Percentiles rank a stretch among this genome's conserved stretches.
Conservation (phyloP, 2,329 filamentous ascomycete genomes). For the Nakataea oryzae region DNA sequence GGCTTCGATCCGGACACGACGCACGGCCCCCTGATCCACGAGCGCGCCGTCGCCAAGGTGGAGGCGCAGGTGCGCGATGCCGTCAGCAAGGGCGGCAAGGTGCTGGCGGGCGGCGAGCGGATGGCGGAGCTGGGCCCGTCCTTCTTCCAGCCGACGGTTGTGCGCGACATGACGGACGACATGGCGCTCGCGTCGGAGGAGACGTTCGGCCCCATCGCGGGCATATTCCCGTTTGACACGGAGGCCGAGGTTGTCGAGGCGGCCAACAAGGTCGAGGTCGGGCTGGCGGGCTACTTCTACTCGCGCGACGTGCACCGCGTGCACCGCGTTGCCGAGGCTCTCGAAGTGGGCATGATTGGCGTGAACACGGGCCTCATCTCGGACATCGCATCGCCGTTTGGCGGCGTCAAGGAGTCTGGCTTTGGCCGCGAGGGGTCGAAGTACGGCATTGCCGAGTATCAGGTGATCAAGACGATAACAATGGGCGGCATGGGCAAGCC, state of each 20-base stretch:
- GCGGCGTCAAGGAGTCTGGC: constrained; percentile 73
- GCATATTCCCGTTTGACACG: constrained; percentile 76
- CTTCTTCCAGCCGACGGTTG: constrained; percentile 84
- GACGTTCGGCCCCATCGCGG: constrained; percentile 91
- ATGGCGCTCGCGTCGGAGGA: constrained; percentile 84
- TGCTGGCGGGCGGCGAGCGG: constrained; percentile 66
- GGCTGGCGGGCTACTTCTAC: constrained; percentile 92
- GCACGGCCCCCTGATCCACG: constrained; percentile 78
- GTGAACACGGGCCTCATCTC: constrained; percentile 66
- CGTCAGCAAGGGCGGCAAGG: constrained; percentile 61
- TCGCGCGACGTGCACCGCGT: constrained; percentile 51
- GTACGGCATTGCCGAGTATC: constrained; percentile 69
- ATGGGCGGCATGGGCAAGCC: constrained; percentile 44
- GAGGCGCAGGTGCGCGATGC: constrained; percentile 73
- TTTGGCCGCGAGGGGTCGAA: constrained; percentile 71
- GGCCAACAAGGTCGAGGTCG: constrained; percentile 76
- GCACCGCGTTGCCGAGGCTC: constrained; percentile 51
- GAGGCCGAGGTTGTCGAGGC: constrained; percentile 80
- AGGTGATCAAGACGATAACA: constrained; percentile 59
- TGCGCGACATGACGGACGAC: constrained; percentile 73
- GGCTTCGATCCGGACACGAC: constrained; percentile 63
- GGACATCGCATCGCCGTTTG: constrained; percentile 53
- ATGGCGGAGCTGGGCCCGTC: constrained; percentile 67
- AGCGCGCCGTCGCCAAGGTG: constrained; percentile 70
- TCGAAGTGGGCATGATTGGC: constrained; percentile 83